phyloP scores from a whole-genome alignment of 345 rosid species.

The Sisymbrium altissimum region DNA sequence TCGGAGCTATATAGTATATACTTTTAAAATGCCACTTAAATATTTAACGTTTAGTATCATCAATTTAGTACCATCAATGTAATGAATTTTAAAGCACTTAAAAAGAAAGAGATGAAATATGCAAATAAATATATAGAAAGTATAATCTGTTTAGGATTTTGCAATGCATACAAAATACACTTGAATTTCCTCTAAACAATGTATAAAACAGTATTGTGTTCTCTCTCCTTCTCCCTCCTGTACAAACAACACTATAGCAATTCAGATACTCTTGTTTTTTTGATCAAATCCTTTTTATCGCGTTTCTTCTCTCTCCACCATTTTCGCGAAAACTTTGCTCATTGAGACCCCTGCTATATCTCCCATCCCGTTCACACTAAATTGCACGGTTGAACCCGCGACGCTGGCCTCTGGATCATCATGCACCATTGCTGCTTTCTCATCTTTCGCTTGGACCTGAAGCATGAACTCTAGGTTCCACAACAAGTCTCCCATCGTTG shows the following conservation, averaged over 20 bases:
- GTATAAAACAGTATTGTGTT: background rate
- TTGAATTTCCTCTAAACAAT: background rate
- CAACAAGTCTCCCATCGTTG: constrained; percentile 63
- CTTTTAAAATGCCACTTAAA: no score
- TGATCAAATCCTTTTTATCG: constrained; percentile 18
- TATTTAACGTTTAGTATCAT: no score
- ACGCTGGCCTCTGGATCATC: constrained; percentile 31
- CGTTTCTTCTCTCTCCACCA: constrained; percentile 64
- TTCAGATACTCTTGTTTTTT: background rate
- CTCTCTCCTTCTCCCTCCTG: constrained; percentile 13
- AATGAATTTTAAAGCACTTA: no score
- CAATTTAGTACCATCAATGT: no score
- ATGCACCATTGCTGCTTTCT: constrained; percentile 28
- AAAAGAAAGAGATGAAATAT: background rate
- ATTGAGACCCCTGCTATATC: constrained; percentile 53
- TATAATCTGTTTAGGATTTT: background rate
- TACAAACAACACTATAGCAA: constrained; percentile 1
- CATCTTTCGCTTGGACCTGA: constrained; percentile 42
- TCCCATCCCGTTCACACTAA: constrained; percentile 34
- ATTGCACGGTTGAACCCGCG: constrained; percentile 20
- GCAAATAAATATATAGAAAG: background rate
- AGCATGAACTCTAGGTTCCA: constrained; percentile 72
- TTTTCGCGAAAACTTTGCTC: constrained; percentile 61
- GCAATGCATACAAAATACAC: constrained; percentile 5
- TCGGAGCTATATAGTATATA: background rate